These are phyloP conservation scores for Holtermanniella nyarrowii DNA, from an alignment of 768 basidiomycete species.

Conservation along the genomic window DNA sequence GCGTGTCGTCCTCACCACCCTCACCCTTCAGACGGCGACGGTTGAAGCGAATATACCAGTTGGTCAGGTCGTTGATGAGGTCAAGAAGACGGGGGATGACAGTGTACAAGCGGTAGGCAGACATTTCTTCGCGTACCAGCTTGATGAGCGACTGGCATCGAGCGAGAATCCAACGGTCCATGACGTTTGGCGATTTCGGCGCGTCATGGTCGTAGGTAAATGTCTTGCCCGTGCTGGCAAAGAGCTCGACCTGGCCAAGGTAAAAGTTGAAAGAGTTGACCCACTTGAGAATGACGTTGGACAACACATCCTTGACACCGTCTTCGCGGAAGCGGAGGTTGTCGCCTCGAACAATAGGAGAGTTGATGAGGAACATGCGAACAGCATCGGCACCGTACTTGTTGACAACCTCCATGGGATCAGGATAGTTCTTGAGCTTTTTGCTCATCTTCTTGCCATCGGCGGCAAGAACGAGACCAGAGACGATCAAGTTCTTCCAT, in stretches of 20 bases:
- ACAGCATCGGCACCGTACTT: conserved; percentile 92
- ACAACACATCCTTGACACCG: conserved; percentile 91
- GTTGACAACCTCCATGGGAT: conserved; percentile 80
- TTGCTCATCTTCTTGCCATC: conserved; percentile 99
- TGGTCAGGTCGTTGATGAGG: conserved; percentile 90
- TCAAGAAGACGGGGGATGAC: conserved; percentile 89
- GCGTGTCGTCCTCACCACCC: conserved; percentile 76
- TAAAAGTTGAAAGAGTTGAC: conserved; percentile 99
- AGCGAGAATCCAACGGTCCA: conserved; percentile 98
- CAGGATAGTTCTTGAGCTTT: conserved; percentile 90
- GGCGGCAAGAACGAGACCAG: conserved; percentile 85
- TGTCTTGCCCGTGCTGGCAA: conserved; percentile 67
- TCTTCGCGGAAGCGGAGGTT: conserved; percentile 97
- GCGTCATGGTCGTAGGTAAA: conserved; percentile 86
- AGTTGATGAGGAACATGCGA: conserved; percentile 97
- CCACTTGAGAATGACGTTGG: conserved; percentile 95
- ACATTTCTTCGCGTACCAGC: conserved; percentile 84
- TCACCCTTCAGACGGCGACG: conserved; percentile 90
- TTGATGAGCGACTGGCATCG: conserved; percentile 94
- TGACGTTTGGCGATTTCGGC: conserved; percentile 75
- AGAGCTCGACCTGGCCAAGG: conserved; percentile 79
- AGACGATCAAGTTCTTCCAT: conserved; percentile 96
- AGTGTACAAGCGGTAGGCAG: conserved; percentile 85
- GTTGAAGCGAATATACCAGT: conserved; percentile 99
- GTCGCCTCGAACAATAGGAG: conserved; percentile 94